Evolutionary conservation across 2,329 filamentous ascomycete species (phyloP).

Genomic region (Arthrobotrys iridis): DNA sequence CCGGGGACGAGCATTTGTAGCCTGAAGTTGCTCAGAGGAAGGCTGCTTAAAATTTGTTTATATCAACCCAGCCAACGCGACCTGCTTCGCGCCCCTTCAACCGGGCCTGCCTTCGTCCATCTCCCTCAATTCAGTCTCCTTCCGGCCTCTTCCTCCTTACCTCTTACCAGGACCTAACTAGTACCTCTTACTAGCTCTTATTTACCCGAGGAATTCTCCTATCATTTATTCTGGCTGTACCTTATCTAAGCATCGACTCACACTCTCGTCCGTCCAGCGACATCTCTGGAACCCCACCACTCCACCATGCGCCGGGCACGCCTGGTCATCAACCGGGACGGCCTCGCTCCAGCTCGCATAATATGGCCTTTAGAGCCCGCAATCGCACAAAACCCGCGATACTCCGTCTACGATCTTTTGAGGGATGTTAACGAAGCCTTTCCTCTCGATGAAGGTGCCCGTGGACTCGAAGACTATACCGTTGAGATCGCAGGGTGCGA

Average conservation of each 20-base stretch:
- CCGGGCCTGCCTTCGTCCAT: conserved; percentile 17
- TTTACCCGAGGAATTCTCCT: conserved; percentile 12
- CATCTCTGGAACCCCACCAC: background rate
- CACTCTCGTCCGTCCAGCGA: background rate
- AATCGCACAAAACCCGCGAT: conserved; percentile 52
- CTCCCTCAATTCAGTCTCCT: background rate
- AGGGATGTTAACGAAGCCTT: conserved; percentile 55
- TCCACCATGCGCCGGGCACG: conserved; percentile 56
- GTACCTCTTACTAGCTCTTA: background rate
- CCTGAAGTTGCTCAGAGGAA: background rate
- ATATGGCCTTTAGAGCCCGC: conserved; percentile 55
- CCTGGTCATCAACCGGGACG: conserved; percentile 56
- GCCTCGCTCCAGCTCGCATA: conserved; percentile 55
- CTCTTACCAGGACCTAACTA: background rate
- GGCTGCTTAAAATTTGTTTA: conserved; percentile 39
- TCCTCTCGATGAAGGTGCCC: conserved; percentile 54
- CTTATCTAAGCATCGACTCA: background rate
- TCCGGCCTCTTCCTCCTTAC: background rate
- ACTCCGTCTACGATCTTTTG: conserved; percentile 56
- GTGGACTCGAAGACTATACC: conserved; percentile 57
- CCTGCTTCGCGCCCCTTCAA: conserved; percentile 3
- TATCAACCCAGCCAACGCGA: conserved; percentile 34
- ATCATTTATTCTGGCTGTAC: background rate
- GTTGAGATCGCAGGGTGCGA: conserved; percentile 57
- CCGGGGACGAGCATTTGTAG: background rate